These are phyloP conservation scores for Pseudomicrostroma phylloplanum DNA, from an alignment of 1,284 basidiomycete genomes.

Conservation along the genomic window DNA sequence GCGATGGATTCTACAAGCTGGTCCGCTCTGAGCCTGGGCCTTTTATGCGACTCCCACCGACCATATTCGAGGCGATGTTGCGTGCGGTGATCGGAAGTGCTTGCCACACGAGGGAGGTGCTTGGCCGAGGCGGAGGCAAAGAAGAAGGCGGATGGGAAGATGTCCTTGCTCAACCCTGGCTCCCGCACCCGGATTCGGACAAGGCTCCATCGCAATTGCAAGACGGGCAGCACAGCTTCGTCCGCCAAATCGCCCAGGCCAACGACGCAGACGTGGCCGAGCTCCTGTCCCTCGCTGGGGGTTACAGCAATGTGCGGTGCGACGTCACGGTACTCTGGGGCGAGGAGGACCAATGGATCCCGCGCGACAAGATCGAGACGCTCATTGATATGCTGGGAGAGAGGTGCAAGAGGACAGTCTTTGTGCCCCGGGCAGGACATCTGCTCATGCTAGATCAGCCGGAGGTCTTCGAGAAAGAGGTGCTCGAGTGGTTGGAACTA, in stretches of 20 bases:
- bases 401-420: not conserved
- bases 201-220: too few species aligned
- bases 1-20: constrained; percentile 4
- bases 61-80: constrained; percentile 1
- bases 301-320: not conserved
- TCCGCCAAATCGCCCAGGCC: constrained; percentile 1
- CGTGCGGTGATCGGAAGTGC: not conserved
- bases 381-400: not conserved
- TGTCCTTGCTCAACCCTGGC: not conserved
- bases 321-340: constrained; percentile 2
- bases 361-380: constrained; percentile 2
- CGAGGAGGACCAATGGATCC: constrained; percentile 1
- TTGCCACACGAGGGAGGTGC: not conserved
- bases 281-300: not conserved
- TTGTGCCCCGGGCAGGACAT: constrained; percentile 1
- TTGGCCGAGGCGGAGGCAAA: too few species aligned
- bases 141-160: not conserved
- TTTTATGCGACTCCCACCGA: not conserved
- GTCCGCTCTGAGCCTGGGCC: not conserved
- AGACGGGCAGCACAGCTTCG: not conserved
- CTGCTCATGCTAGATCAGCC: not conserved
- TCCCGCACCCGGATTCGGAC: not conserved
- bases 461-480: not conserved
- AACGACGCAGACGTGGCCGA: constrained; percentile 1
- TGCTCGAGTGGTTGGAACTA: not conserved